Evolutionary conservation across 306 rosid genomes (phyloP), one percentile per base, ranked within the genome.

Genomic region (Cicer chorassanicum): DNA sequence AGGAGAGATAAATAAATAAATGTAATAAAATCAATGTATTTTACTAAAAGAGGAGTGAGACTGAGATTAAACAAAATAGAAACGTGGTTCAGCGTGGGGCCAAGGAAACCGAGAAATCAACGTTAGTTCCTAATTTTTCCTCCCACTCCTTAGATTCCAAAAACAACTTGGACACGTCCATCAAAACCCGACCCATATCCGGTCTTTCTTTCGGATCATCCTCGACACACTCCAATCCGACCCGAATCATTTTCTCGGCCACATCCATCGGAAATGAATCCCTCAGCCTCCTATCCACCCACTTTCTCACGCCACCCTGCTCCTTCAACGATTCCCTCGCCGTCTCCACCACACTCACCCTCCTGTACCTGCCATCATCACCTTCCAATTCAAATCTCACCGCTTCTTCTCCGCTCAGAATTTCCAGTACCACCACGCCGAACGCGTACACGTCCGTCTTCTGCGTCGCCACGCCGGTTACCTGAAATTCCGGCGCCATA

Each of bases 211-310:
- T 82, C 82, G 96, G 96, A 62, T 88, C 87, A 12, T 85, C 89
- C 5, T 11, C 81, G 7, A 87, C 84, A n/a, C 97, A 91, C 0
- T 88, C 92, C 72, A 94, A 62, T 68, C 89, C 96, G 74, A 88
- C 62, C 76, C 82, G 67, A 59, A 87, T 84, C 92, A 88, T 88
- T 79, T 68, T 81, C 88, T 85, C 97, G 16, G 90, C 97, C 64
- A 78, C 99, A 0, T 82, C 89, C 78, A 92, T 78, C 70, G 97
- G 97, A 73, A 82, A 94, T 76, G 99, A 94, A 75, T 94, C 99
- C 66, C 61, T 88, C 73, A 94, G 10, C 82, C 92, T 80, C 82
- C 81, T 63, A 61, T 94, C 99, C 21, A 94, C 87, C 97, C 97
- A 94, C 68, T 51, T 83, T 79, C 99, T 86, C 84, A 83, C 90